These are phyloP conservation scores for Elsinoe batatas DNA, from an alignment of 2,329 filamentous ascomycete genomes.

Conservation along the genomic window DNA sequence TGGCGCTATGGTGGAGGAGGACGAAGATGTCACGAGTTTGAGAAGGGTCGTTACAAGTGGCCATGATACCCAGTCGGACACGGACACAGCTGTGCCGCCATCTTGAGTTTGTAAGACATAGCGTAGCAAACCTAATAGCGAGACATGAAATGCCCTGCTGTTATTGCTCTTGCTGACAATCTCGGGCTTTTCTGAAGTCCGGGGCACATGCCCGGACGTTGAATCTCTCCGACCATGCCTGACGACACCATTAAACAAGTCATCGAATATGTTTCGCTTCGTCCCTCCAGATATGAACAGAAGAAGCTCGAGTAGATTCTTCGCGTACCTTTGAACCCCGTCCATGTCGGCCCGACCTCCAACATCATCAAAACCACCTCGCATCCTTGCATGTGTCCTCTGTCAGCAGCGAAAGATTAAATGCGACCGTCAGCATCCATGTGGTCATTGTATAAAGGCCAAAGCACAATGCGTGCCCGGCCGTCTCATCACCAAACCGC, in stretches of 20 bases:
- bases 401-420: conserved; percentile 70
- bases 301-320: too few relatives aligned
- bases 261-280: too few relatives aligned
- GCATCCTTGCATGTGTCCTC: conserved; percentile 52
- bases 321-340: too few relatives aligned
- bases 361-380: conserved; percentile 20
- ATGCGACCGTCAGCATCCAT: conserved; percentile 59
- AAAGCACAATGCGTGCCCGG: conserved; percentile 46
- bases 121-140: too few relatives aligned
- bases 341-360: neutral
- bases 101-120: neutral
- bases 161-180: too few relatives aligned
- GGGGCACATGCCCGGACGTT: too few relatives aligned
- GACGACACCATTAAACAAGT: too few relatives aligned
- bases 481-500: conserved; percentile 40
- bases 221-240: too few relatives aligned
- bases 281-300: too few relatives aligned
- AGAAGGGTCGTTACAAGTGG: neutral
- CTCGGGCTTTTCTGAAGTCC: too few relatives aligned
- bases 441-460: conserved; percentile 57
- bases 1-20: neutral
- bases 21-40: neutral
- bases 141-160: too few relatives aligned
- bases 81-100: neutral
- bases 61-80: neutral